Conservation (phyloP, 1,139 yeast species). For the Diutina catenulata region DNA sequence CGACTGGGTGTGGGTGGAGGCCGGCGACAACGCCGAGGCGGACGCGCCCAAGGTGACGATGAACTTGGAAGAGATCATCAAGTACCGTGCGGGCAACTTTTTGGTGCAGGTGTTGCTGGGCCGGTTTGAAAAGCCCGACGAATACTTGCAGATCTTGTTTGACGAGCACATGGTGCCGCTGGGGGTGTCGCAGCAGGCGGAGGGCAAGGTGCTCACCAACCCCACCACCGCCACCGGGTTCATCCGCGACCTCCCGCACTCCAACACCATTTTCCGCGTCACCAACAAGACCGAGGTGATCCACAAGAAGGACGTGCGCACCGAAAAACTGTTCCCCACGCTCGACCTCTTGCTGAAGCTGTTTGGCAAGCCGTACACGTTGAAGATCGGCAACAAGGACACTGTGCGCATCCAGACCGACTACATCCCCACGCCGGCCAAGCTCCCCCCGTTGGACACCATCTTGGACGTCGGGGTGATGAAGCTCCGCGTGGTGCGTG, state of each 20-base stretch:
- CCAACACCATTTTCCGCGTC: conserved; percentile 43
- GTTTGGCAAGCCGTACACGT: conserved; percentile 30
- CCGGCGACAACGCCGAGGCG: conserved; percentile 33
- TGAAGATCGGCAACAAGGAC: conserved; percentile 34
- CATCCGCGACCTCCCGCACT: conserved; percentile 57
- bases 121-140: conserved; percentile 31
- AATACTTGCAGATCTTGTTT: conserved; percentile 44
- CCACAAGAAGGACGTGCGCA: conserved; percentile 34
- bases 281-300: conserved; percentile 39
- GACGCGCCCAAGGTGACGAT: conserved; percentile 34
- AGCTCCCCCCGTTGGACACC: conserved; percentile 46
- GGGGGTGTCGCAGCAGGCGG: conserved; percentile 36
- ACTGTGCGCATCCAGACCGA: conserved; percentile 38
- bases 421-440: conserved; percentile 45
- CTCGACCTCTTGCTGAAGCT: conserved; percentile 40
- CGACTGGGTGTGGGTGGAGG: conserved; percentile 54
- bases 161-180: conserved; percentile 57
- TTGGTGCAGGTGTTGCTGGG: conserved; percentile 43
- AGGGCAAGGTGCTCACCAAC: conserved; percentile 26
- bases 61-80: conserved; percentile 39
- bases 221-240: conserved; percentile 44
- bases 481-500: conserved; percentile 44
- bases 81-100: conserved; percentile 51
- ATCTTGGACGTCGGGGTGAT: conserved; percentile 57
- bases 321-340: conserved; percentile 39